A percentile compares a stretch with the other conserved stretches of the same genome.
These are phyloP conservation scores for Gigaspora rosea DNA, from an alignment of 192 early-diverging fungal genomes.

Conservation along the genomic window DNA sequence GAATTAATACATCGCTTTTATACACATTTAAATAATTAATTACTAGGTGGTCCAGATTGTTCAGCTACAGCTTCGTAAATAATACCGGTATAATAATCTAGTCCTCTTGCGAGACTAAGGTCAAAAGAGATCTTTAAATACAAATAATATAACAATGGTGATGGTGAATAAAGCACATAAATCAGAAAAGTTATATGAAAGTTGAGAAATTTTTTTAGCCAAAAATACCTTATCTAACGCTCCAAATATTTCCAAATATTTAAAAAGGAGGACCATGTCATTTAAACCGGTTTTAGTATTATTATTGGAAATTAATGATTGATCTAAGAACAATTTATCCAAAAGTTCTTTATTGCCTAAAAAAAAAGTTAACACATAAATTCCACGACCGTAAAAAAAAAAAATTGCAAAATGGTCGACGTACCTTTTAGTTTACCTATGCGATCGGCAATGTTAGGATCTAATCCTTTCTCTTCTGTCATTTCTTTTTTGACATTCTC, in stretches of 20 bases:
- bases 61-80: too few species aligned
- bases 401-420: constrained; percentile 1
- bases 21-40: too few species aligned
- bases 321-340: constrained; percentile 64
- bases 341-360: constrained; percentile 77
- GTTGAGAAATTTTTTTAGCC: too few species aligned
- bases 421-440: constrained; percentile 82
- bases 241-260: constrained; percentile 80
- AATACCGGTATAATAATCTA: too few species aligned
- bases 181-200: too few species aligned
- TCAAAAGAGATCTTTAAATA: too few species aligned
- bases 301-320: constrained; percentile 62
- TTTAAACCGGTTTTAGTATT: constrained; percentile 77
- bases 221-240: too few species aligned
- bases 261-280: constrained; percentile 86
- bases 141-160: too few species aligned
- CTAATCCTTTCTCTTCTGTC: constrained; percentile 89
- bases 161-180: too few species aligned
- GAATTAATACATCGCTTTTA: not conserved
- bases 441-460: constrained; percentile 74
- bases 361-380: not conserved
- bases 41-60: too few species aligned
- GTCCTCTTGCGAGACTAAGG: too few species aligned
- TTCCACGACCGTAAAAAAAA: not conserved
- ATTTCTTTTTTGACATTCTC: constrained; percentile 92